Base-by-base conservation (phyloP, 441 rosid genomes). In the Populus hybrid region DNA sequence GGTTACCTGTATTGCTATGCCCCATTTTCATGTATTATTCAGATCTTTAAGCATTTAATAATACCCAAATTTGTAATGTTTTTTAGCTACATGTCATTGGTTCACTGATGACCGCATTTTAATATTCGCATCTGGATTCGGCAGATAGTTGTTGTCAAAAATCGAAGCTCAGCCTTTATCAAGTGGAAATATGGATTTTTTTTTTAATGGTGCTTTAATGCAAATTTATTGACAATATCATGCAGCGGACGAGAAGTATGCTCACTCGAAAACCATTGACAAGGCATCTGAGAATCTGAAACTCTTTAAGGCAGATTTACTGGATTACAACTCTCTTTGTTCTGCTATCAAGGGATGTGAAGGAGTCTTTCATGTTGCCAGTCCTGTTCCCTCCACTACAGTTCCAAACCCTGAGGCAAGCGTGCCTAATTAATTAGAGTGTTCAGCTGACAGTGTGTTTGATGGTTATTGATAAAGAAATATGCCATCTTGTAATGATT, bases 341-440 rank as follows among this genome's bases (percentile, higher is more conserved):
- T 73, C 87, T 18, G 97, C 94, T 0, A 82, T 91, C 35, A 11
- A 74, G 34, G 95, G 95, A 18, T 94, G 93, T 78, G 64, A 4
- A 4, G 95, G 91, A 3, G 93, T 90, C 46, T 87, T 94, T 76
- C 98, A 92, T 82, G 94, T 91, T 1, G 97, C 95, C 69, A 78
- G 79, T 12, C 98, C 97, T 0, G 91, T 92, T 82, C 92, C 94
- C 21, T 72, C 85, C 67, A 20, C 78, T 77, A 30, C 81, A 75
- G 86, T 86, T 8, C 80, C 80, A 20, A 89, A 91, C 84, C 97
- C 94, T 16, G 88, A 92, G 92, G 98, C 83, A 81, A 72, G 81
- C 50, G 70, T 67, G 26, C 28, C 8, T 14, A 88, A 14, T 50
- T 5, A 50, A 50, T 50, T 14, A 50, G 57, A 50, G 20, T 50